These are phyloP conservation scores for Microsporum canis DNA, from an alignment of 2,329 filamentous ascomycete species.

Conservation along the genomic window DNA sequence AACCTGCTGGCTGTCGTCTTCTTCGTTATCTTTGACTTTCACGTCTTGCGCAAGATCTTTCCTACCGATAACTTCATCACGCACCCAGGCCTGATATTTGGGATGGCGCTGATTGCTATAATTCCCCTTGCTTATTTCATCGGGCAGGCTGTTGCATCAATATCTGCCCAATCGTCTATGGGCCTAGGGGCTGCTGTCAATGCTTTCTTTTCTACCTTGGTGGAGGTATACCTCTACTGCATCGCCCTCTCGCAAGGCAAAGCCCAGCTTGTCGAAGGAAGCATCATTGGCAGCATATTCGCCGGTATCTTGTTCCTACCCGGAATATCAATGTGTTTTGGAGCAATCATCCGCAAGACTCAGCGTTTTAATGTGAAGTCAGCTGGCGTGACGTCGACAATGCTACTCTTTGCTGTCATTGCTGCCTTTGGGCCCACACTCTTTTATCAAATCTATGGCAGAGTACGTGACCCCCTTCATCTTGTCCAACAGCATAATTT, in stretches of 20 bases:
- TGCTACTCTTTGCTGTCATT: conserved; percentile 92
- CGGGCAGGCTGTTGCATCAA: conserved; percentile 93
- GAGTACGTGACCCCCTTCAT: conserved; percentile 42
- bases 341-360: conserved; percentile 93
- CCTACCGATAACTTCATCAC: conserved; percentile 64
- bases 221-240: conserved; percentile 96
- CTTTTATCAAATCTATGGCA: conserved; percentile 98
- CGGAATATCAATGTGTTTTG: conserved; percentile 96
- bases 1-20: conserved; percentile 89
- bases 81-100: conserved; percentile 74
- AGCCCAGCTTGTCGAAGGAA: conserved; percentile 83
- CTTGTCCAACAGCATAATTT: not conserved
- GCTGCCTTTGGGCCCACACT: conserved; percentile 90
- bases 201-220: conserved; percentile 93
- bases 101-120: conserved; percentile 74
- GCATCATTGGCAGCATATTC: conserved; percentile 95
- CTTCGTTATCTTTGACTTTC: conserved; percentile 91
- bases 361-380: conserved; percentile 96
- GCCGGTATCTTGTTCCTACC: conserved; percentile 91
- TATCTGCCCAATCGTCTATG: conserved; percentile 98
- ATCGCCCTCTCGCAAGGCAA: conserved; percentile 89
- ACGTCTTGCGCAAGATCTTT: conserved; percentile 58
- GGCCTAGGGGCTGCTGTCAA: conserved; percentile 94
- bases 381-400: conserved; percentile 91
- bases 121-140: conserved; percentile 98